Conservation (phyloP, 2,329 filamentous ascomycete genomes). For the Stemphylium beticola region DNA sequence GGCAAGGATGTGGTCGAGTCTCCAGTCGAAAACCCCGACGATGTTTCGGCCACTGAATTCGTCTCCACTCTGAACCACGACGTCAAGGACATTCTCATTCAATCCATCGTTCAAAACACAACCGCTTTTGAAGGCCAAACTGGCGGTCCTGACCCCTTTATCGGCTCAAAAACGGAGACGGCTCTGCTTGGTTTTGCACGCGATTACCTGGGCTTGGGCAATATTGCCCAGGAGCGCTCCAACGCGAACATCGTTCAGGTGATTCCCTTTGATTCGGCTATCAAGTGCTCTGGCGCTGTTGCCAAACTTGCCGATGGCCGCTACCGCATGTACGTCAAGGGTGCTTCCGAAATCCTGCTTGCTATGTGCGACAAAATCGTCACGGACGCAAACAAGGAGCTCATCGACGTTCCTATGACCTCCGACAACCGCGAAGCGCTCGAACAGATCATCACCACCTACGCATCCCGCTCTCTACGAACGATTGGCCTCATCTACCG, state of each 20-base stretch:
- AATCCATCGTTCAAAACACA: constrained; percentile 58
- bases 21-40: constrained; percentile 51
- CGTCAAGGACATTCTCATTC: constrained; percentile 63
- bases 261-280: constrained; percentile 66
- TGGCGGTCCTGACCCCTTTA: constrained; percentile 59
- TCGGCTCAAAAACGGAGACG: constrained; percentile 80
- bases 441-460: constrained; percentile 73
- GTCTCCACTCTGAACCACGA: constrained; percentile 58
- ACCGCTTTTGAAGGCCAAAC: constrained; percentile 52
- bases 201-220: constrained; percentile 69
- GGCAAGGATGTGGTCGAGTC: constrained; percentile 41
- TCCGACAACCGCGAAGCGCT: constrained; percentile 65
- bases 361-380: constrained; percentile 60
- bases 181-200: constrained; percentile 73
- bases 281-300: constrained; percentile 74
- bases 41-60: constrained; percentile 62
- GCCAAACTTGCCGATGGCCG: constrained; percentile 61
- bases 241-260: constrained; percentile 66
- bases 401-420: constrained; percentile 60
- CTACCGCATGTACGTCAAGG: constrained; percentile 63
- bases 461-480: constrained; percentile 79
- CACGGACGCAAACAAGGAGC: constrained; percentile 65
- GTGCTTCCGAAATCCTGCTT: constrained; percentile 59
- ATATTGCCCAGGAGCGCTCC: constrained; percentile 65
- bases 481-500: constrained; percentile 85